Evolutionary conservation across 352 stramenopile species (phyloP).

Genomic region (Phytophthora cajani): DNA sequence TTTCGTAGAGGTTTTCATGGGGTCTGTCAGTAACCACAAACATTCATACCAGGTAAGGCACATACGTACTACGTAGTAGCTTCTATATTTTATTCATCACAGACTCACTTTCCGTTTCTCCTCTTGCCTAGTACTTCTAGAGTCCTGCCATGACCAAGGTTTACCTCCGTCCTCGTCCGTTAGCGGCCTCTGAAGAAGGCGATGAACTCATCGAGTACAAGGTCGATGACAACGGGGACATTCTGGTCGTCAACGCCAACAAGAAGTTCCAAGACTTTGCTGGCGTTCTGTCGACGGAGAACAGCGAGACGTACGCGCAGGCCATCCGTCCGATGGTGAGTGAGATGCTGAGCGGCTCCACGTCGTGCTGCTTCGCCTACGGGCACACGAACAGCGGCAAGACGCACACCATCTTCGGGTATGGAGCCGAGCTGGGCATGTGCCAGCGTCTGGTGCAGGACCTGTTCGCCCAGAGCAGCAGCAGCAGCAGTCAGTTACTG

Average conservation of each 20-base stretch:
- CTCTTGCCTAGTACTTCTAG: neutral
- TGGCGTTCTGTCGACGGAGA: constrained; percentile 45
- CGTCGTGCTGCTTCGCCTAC: constrained; percentile 66
- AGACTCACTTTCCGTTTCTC: constrained; percentile 9
- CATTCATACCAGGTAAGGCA: neutral
- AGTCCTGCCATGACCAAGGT: constrained; percentile 42
- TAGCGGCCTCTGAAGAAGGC: constrained; percentile 33
- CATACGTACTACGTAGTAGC: too few relatives aligned
- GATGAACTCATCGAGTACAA: constrained; percentile 33
- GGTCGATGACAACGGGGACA: constrained; percentile 1
- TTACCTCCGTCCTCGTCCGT: constrained; percentile 45
- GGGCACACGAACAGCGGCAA: constrained; percentile 68
- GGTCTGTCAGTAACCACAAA: neutral
- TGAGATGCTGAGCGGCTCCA: constrained; percentile 36
- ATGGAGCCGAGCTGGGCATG: constrained; percentile 47
- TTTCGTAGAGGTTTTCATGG: neutral
- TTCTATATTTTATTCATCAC: neutral
- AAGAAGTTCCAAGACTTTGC: constrained; percentile 45
- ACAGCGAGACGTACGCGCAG: constrained; percentile 39
- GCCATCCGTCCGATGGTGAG: constrained; percentile 40
- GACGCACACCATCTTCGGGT: constrained; percentile 72
- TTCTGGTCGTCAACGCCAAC: neutral
- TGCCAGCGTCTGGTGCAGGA: constrained; percentile 46
- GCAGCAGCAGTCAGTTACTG: constrained; percentile 16
- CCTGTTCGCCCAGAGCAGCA: constrained; percentile 32